Base-by-base conservation (phyloP, 108 stramenopile species). In the Parietichytrium sp. region DNA sequence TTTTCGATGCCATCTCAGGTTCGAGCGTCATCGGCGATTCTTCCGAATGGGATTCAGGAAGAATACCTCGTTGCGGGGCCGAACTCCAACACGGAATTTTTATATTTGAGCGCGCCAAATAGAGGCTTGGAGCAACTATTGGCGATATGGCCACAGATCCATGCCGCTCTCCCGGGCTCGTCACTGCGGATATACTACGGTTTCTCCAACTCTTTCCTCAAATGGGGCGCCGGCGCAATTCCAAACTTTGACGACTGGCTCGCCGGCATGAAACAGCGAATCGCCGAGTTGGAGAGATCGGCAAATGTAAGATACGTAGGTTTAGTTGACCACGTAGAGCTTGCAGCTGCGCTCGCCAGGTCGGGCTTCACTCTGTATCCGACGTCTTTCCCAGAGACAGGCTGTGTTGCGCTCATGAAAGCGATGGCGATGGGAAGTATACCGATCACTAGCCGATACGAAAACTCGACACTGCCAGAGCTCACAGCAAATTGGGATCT, bases 281-380 rank as follows among this genome's bases (percentile, higher is more conserved):
- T 47, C 2, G 26, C 31, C 0, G 29, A 83, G 23, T 49, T 89
- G 16, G 36, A 29, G 47, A n/a, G n/a, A n/a, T 81, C 85, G 42
- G 53, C 61, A 0, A 88, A 88, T 13, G 83, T 90, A 27, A 29
- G 80, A 15, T 88, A 88, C 54, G 79, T 30, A 47, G 89, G 89
- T 38, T 87, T 86, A 84, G 88, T 88, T 6, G 47, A 29, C n/a
- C 86, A 88, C 53, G 42, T 52, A 0, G 79, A 49, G 25, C 79
- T 90, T 10, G 54, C 87, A 12, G 20, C 15, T 15, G 86, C 53
- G 6, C 89, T 84, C 38, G 83, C 86, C 4, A 13, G 49, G 20
- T 87, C 88, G 15, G 86, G 86, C 0, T 90, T 90, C 42, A n/a
- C 84, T 1, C 79, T 89, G 29, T 90, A 90, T 50, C 89, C 89